A percentile compares a stretch with the other conserved stretches of the same genome.
Conservation (phyloP, 1,284 basidiomycete genomes). For the Boletellus deceptivus region DNA sequence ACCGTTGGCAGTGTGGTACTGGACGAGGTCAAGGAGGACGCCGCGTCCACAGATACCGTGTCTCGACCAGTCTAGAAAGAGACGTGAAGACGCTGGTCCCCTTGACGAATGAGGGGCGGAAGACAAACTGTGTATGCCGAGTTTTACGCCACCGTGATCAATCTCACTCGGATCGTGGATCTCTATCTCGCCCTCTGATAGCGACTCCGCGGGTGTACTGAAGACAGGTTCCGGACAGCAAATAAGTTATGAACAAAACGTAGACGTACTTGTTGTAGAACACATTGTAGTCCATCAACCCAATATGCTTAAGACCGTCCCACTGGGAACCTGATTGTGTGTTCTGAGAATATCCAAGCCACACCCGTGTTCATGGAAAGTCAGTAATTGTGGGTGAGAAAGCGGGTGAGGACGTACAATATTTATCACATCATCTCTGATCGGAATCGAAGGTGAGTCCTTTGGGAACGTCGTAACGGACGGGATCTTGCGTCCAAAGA, state of each 20-base stretch:
- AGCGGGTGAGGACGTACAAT: constrained; percentile 42
- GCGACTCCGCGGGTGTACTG: constrained; percentile 46
- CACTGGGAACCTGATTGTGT: constrained; percentile 75
- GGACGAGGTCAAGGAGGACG: constrained; percentile 64
- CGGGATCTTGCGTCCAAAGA: constrained; percentile 54
- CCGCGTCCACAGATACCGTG: constrained; percentile 75
- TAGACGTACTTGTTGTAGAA: constrained; percentile 61
- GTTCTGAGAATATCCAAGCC: constrained; percentile 44
- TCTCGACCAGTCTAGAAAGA: constrained; percentile 60
- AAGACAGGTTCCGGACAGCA: neutral
- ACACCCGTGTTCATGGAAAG: neutral
- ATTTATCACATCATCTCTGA: constrained; percentile 60
- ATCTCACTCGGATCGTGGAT: constrained; percentile 51
- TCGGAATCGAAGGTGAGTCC: constrained; percentile 28
- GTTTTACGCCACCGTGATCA: constrained; percentile 47
- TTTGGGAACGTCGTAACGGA: constrained; percentile 45
- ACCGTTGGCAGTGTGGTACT: constrained; percentile 46
- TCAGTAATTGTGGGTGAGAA: too few species aligned
- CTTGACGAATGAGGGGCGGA: neutral
- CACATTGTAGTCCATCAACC: constrained; percentile 50
- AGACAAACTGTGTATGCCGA: constrained; percentile 65
- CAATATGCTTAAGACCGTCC: constrained; percentile 69
- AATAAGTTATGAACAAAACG: neutral
- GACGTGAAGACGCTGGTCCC: neutral
- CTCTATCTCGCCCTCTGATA: constrained; percentile 47